phyloP scores from a whole-genome alignment of 352 stramenopile species.

The Phytophthora citricola region DNA sequence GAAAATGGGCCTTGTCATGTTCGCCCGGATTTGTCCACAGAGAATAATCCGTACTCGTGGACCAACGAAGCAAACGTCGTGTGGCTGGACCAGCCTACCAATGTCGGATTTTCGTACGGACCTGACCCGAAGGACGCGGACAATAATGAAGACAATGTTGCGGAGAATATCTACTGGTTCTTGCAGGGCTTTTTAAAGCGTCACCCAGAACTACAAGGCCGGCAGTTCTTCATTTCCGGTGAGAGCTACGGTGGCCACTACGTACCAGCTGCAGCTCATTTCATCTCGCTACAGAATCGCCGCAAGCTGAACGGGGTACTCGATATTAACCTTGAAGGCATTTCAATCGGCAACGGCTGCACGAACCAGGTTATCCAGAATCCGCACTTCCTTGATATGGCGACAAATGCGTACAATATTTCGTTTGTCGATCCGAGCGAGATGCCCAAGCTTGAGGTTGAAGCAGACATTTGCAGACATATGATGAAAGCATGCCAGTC shows the following conservation, averaged over 20 bases:
- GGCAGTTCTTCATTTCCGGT: constrained; percentile 69
- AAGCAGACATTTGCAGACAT: constrained; percentile 41
- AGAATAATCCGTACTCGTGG: constrained; percentile 68
- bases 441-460: constrained; percentile 42
- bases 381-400: constrained; percentile 63
- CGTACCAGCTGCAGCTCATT: constrained; percentile 54
- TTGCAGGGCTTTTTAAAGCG: constrained; percentile 67
- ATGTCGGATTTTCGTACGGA: constrained; percentile 64
- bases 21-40: constrained; percentile 51
- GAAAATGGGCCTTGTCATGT: constrained; percentile 78
- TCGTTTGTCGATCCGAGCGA: constrained; percentile 50
- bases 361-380: constrained; percentile 55
- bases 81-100: constrained; percentile 75
- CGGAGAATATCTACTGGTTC: constrained; percentile 75
- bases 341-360: constrained; percentile 68
- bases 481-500: constrained; percentile 48
- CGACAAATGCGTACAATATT: constrained; percentile 76
- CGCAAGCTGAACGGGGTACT: constrained; percentile 1
- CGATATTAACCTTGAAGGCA: constrained; percentile 61
- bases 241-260: constrained; percentile 79
- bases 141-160: constrained; percentile 54
- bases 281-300: constrained; percentile 60
- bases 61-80: constrained; percentile 68
- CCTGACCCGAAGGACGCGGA: constrained; percentile 40
- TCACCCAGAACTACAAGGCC: constrained; percentile 59